Conservation (phyloP, 2,329 filamentous ascomycete species). For the Dactylellina parvicollis region DNA sequence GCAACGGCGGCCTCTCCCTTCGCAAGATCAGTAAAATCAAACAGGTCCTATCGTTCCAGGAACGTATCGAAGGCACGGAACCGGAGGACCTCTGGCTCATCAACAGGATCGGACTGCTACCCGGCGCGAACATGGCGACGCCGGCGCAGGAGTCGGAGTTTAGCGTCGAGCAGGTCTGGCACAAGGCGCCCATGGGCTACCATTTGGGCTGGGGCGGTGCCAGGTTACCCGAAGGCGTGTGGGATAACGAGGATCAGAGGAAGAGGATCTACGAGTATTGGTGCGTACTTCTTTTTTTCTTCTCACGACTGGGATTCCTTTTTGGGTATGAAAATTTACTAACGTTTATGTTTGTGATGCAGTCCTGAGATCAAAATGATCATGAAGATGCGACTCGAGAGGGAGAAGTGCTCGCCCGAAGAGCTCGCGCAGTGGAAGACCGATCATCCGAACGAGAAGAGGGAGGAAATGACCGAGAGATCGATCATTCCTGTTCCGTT, state of each 20-base stretch:
- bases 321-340: not conserved
- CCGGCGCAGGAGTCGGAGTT: conserved; percentile 66
- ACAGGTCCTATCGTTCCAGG: conserved; percentile 62
- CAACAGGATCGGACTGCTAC: conserved; percentile 66
- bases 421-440: conserved; percentile 14
- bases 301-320: not conserved
- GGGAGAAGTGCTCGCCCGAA: conserved; percentile 55
- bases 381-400: conserved; percentile 67
- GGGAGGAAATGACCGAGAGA: conserved; percentile 5
- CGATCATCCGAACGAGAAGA: conserved; percentile 11
- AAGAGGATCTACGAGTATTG: conserved; percentile 68
- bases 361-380: conserved; percentile 69
- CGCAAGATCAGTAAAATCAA: conserved; percentile 67
- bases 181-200: conserved; percentile 69
- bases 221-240: conserved; percentile 65
- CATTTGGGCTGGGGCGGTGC: conserved; percentile 67
- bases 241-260: conserved; percentile 65
- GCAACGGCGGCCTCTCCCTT: conserved; percentile 68
- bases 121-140: conserved; percentile 66
- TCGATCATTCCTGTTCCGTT: conserved; percentile 20
- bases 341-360: not conserved
- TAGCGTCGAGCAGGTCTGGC: conserved; percentile 66
- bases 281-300: conserved; percentile 17
- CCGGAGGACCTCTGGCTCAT: conserved; percentile 69
- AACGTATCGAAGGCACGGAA: conserved; percentile 62